A percentile compares a stretch with the other conserved stretches of the same genome.
Evolutionary conservation across 441 rosid species (phyloP).

Genomic region (Oxalis stricta): DNA sequence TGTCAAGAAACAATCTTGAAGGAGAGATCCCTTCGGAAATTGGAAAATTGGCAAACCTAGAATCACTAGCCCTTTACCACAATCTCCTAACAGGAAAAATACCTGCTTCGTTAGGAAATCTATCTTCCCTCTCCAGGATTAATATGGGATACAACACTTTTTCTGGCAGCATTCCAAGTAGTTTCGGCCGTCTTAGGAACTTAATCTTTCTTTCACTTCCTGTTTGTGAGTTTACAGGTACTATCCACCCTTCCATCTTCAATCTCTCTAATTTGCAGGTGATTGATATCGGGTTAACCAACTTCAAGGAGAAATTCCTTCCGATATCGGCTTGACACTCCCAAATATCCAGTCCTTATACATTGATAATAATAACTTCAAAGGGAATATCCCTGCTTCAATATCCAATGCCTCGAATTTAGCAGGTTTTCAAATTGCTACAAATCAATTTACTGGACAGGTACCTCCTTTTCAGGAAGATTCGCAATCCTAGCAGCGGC

Average conservation of each 20-base stretch:
- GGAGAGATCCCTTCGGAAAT: slow-evolving; percentile 4
- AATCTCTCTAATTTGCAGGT: too few relatives aligned
- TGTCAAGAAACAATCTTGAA: background rate
- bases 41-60: background rate
- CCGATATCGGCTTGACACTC: background rate
- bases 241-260: too few relatives aligned
- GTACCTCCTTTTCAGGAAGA: slow-evolving; percentile 2
- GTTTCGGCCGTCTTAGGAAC: too few relatives aligned
- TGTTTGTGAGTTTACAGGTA: too few relatives aligned
- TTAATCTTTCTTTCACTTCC: too few relatives aligned
- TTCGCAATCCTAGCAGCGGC: background rate
- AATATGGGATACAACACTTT: too few relatives aligned
- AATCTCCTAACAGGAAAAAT: too few relatives aligned
- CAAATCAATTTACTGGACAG: slow-evolving; percentile 3
- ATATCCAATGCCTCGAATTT: slow-evolving; percentile 9
- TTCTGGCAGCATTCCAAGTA: too few relatives aligned
- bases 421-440: background rate
- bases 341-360: background rate
- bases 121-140: too few relatives aligned
- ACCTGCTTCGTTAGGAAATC: too few relatives aligned
- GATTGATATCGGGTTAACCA: background rate
- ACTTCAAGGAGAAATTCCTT: background rate
- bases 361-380: background rate
- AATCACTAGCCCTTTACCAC: too few relatives aligned
- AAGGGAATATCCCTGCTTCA: slow-evolving; percentile 2